Percentiles rank a stretch among this genome's conserved stretches.
Conservation (phyloP, 805 yeast species). For the Sugiyamaella boreocaroliniensis region DNA sequence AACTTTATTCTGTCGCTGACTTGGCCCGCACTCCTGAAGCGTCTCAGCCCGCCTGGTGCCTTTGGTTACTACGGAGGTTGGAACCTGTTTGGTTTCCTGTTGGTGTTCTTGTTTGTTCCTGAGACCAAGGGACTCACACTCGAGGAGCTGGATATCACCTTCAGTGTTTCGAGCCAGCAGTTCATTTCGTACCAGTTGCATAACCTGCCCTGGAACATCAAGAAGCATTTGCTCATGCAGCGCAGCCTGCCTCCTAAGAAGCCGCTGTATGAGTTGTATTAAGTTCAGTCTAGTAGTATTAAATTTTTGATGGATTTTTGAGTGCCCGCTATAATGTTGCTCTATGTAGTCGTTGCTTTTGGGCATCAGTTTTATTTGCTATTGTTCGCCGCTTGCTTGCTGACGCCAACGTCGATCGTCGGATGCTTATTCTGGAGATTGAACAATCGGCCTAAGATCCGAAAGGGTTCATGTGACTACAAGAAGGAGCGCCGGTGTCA, state of each 20-base stretch:
- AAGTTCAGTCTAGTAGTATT: background rate
- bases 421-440: no score
- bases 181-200: constrained; percentile 48
- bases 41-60: constrained; percentile 75
- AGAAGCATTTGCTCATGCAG: constrained; percentile 17
- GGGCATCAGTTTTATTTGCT: no score
- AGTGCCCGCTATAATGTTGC: no score
- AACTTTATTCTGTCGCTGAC: constrained; percentile 61
- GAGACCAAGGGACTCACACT: constrained; percentile 67
- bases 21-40: constrained; percentile 65
- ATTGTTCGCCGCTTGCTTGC: no score
- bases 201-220: constrained; percentile 23
- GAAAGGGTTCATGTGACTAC: no score
- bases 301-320: background rate
- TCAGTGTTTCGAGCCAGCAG: constrained; percentile 45
- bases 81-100: constrained; percentile 67
- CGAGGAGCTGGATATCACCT: constrained; percentile 72
- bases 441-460: no score
- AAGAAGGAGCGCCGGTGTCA: no score
- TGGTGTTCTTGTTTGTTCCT: constrained; percentile 47
- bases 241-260: constrained; percentile 18
- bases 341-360: no score
- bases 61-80: constrained; percentile 86
- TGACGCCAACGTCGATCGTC: no score
- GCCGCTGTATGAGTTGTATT: constrained; percentile 16